These are phyloP conservation scores for Solanum microdontum DNA, from an alignment of 257 asterid genomes.

Conservation along the genomic window DNA sequence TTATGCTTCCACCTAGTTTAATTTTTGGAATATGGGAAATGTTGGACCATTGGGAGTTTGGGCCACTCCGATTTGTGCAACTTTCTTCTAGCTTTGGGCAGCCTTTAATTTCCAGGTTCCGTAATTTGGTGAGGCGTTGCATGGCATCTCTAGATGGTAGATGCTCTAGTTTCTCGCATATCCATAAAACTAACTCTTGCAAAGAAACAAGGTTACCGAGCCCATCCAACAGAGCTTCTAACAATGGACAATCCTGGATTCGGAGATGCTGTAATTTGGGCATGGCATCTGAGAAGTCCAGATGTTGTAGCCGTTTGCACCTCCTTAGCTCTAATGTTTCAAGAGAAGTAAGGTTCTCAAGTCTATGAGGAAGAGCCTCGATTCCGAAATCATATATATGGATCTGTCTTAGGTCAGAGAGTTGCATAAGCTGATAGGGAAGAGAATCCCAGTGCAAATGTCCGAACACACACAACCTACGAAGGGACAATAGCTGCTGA, in stretches of 20 bases:
- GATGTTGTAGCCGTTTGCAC: neutral
- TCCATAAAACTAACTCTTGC: neutral
- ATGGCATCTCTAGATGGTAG: neutral
- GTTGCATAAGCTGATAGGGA: conserved; percentile 9
- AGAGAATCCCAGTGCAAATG: neutral
- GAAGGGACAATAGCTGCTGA: neutral
- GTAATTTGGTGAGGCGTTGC: neutral
- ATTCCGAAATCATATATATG: neutral
- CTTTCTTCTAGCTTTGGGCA: neutral
- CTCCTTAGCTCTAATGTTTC: rapidly evolving
- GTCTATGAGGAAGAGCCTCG: conserved; percentile 14
- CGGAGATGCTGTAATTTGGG: neutral
- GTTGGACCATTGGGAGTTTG: neutral
- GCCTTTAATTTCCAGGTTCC: neutral
- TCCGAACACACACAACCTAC: neutral
- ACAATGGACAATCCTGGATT: neutral
- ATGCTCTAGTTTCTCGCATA: neutral
- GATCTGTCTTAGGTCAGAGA: neutral
- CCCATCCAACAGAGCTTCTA: neutral
- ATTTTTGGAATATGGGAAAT: neutral
- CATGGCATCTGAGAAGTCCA: conserved; percentile 10
- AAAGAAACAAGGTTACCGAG: neutral
- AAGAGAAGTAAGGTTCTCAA: conserved; percentile 14
- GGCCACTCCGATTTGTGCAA: neutral
- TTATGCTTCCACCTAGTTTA: neutral